phyloP scores from a whole-genome alignment of 2,329 filamentous ascomycete species.

The Trichoderma gracile region DNA sequence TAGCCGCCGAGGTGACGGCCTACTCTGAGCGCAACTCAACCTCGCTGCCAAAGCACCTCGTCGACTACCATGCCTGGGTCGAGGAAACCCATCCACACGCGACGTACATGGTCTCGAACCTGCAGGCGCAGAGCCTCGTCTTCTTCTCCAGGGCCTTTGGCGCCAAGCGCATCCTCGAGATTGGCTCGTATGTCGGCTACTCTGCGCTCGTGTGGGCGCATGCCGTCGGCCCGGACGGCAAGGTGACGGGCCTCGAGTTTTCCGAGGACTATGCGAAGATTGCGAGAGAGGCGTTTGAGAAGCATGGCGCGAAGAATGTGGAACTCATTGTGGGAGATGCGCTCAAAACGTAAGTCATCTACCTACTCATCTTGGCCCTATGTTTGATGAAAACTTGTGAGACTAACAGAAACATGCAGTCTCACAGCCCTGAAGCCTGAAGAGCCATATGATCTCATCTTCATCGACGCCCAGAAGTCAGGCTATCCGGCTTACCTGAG shows the following conservation, averaged over 20 bases:
- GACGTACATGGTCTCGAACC: slow-evolving; percentile 40
- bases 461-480: slow-evolving; percentile 52
- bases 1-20: slow-evolving; percentile 39
- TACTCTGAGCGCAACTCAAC: slow-evolving; percentile 42
- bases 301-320: slow-evolving; percentile 44
- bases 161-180: slow-evolving; percentile 45
- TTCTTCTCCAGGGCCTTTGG: slow-evolving; percentile 42
- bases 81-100: slow-evolving; percentile 30
- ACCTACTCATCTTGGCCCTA: neutral
- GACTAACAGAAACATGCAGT: slow-evolving; percentile 29
- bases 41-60: slow-evolving; percentile 39
- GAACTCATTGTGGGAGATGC: slow-evolving; percentile 48
- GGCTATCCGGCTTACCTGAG: slow-evolving; percentile 49
- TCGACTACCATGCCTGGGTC: slow-evolving; percentile 41
- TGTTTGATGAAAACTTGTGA: neutral
- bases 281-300: slow-evolving; percentile 41
- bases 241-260: slow-evolving; percentile 45
- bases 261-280: slow-evolving; percentile 43
- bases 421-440: slow-evolving; percentile 39
- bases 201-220: slow-evolving; percentile 46
- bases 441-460: slow-evolving; percentile 51
- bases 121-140: slow-evolving; percentile 37
- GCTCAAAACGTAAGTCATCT: slow-evolving; percentile 42
- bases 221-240: slow-evolving; percentile 38
- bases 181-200: slow-evolving; percentile 47